Evolutionary conservation across 352 stramenopile species (phyloP).

Genomic region (Phytophthora fragariaefolia): DNA sequence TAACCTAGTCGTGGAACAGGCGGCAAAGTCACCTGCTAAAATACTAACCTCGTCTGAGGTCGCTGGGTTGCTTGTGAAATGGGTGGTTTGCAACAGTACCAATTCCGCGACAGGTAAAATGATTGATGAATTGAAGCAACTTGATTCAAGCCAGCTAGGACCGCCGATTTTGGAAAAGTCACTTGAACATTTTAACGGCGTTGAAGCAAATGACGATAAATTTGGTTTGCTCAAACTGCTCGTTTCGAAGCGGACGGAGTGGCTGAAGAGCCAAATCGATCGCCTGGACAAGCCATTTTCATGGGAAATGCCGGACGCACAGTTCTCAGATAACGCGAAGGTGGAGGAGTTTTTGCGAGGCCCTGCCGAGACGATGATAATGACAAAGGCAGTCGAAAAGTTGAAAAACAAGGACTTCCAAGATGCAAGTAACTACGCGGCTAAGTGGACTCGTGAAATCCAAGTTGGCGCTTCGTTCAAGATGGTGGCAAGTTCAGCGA

Average conservation of each 20-base stretch:
- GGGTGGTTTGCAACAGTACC: neutral
- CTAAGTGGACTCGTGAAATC: neutral
- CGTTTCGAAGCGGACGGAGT: conserved; percentile 4
- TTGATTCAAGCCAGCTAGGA: neutral
- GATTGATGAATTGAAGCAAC: neutral
- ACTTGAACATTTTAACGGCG: neutral
- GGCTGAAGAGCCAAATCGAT: conserved; percentile 9
- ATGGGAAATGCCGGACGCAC: conserved; percentile 13
- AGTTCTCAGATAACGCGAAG: neutral
- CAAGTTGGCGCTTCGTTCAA: neutral
- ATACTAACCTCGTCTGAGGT: conserved; percentile 1
- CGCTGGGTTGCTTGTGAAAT: conserved; percentile 8
- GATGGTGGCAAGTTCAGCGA: neutral
- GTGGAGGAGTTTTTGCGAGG: conserved; percentile 12
- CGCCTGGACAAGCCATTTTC: conserved; percentile 13
- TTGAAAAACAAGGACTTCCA: neutral
- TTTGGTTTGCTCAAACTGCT: neutral
- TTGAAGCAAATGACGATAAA: neutral
- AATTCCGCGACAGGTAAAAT: neutral
- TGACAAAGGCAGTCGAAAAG: neutral
- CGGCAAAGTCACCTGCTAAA: neutral
- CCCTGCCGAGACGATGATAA: neutral
- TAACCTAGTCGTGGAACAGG: neutral
- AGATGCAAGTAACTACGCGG: neutral
- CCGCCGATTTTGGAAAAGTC: neutral